phyloP scores from a whole-genome alignment of 176 grass and related monocot species.

The barley (Hordeum vulgare) region MorexV3_pseudomolecules_assembly NC_058524.1:90258052-90258551 shows the following conservation, averaged over 20 bases:
- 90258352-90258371: constrained; percentile 37
- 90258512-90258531: constrained; percentile 26
- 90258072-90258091: neutral
- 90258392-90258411: constrained; percentile 65
- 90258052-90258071: neutral
- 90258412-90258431: constrained; percentile 24
- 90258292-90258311: neutral
- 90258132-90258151: constrained; percentile 38
- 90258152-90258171: constrained; percentile 46
- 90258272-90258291: neutral
- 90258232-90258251: neutral
- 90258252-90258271: neutral
- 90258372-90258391: constrained; percentile 65
- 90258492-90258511: constrained; percentile 1
- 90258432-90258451: constrained; percentile 19
- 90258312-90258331: constrained; percentile 51
- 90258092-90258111: constrained; percentile 10
- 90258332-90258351: constrained; percentile 43
- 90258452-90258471: constrained; percentile 16
- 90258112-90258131: neutral
- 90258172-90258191: constrained; percentile 51
- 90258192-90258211: constrained; percentile 52
- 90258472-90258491: constrained; percentile 16
- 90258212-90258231: constrained; percentile 64
- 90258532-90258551: constrained; percentile 3